phyloP scores from a whole-genome alignment of 306 rosid species.

The Abrus pulchellus region DNA sequence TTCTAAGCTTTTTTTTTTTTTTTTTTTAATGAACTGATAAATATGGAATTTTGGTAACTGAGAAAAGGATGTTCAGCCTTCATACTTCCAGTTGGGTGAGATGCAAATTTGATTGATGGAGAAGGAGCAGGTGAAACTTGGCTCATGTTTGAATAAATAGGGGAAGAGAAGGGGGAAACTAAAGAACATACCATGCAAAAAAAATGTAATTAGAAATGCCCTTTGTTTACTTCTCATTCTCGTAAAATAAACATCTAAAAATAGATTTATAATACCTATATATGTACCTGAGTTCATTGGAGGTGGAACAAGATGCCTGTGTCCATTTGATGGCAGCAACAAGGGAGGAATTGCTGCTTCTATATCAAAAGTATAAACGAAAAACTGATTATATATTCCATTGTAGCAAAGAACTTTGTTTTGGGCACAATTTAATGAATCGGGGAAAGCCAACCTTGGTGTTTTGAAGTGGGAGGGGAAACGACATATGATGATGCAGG shows the following conservation, averaged over 20 bases:
- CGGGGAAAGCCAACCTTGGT: constrained; percentile 55
- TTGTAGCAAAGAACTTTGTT: constrained; percentile 25
- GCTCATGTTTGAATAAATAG: constrained; percentile 44
- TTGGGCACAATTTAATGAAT: constrained; percentile 7
- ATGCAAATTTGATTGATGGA: constrained; percentile 47
- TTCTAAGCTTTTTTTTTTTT: neutral
- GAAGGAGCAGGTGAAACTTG: constrained; percentile 63
- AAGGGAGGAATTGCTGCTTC: constrained; percentile 64
- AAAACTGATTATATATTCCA: constrained; percentile 7
- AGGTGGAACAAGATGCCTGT: constrained; percentile 54
- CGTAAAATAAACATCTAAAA: constrained; percentile 17
- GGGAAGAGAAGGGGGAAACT: constrained; percentile 54
- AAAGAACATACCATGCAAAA: constrained; percentile 44
- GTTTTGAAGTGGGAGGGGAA: constrained; percentile 58
- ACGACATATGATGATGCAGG: constrained; percentile 56
- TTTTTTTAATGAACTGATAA: neutral
- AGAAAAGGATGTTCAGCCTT: constrained; percentile 7
- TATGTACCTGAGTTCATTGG: constrained; percentile 61
- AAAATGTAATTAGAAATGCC: constrained; percentile 11
- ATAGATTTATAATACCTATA: neutral
- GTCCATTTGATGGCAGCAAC: constrained; percentile 42
- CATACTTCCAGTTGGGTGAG: constrained; percentile 62
- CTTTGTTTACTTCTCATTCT: constrained; percentile 24
- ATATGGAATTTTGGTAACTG: neutral
- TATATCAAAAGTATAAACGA: constrained; percentile 42